Conservation (phyloP, 768 basidiomycete genomes). For the Gelatoporia subvermispora region DNA sequence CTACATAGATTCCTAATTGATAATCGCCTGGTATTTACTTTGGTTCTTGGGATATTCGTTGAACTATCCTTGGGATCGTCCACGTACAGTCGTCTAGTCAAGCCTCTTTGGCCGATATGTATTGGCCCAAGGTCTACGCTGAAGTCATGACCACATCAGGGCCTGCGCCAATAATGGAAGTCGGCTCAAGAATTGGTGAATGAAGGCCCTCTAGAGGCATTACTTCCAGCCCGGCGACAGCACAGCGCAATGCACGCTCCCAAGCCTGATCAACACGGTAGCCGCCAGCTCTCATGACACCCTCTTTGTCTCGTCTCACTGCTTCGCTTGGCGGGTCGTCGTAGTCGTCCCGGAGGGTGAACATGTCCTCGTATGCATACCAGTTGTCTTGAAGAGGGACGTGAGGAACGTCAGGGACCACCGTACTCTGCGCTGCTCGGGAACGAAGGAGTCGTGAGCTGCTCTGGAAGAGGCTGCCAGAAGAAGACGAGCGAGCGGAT, state of each 20-base stretch:
- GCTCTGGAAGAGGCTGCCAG: conserved; percentile 13
- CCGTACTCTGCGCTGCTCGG: conserved; percentile 58
- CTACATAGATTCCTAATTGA: no score
- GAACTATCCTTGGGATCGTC: no score
- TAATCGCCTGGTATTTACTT: no score
- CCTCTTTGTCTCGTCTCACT: conserved; percentile 69
- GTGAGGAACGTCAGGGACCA: conserved; percentile 77
- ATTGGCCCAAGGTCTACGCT: conserved; percentile 27
- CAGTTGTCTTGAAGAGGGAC: conserved; percentile 73
- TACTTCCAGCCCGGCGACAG: conserved; percentile 70
- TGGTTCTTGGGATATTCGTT: no score
- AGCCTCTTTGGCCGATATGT: no score
- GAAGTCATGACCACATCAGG: conserved; percentile 46
- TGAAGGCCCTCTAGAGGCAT: conserved; percentile 31
- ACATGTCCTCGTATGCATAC: conserved; percentile 72
- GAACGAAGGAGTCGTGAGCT: conserved; percentile 45
- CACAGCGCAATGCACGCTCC: conserved; percentile 72
- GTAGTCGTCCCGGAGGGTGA: conserved; percentile 51
- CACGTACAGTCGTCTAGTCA: no score
- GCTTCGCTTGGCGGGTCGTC: conserved; percentile 72
- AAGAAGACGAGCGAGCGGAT: conserved; percentile 40
- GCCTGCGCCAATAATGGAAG: conserved; percentile 11
- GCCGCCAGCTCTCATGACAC: conserved; percentile 79
- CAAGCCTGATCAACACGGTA: conserved; percentile 81
- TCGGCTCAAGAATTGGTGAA: background rate